Conservation (phyloP, 495 filamentous ascomycete genomes). For the Penicillium manginii region DNA sequence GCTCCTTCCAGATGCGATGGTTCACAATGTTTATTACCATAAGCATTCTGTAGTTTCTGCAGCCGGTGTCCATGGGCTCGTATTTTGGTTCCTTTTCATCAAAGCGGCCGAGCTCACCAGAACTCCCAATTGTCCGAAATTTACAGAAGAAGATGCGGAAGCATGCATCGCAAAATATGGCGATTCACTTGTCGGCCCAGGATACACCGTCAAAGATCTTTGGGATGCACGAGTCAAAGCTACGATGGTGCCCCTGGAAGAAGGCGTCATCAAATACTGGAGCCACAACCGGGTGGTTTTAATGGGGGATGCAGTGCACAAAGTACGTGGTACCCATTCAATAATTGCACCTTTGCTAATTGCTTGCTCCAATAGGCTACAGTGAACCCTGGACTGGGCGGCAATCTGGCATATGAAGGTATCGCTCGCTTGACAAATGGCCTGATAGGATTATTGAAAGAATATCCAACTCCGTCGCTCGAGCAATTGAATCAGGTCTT, state of each 20-base stretch:
- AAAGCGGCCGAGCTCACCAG: conserved; percentile 15
- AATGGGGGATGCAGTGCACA: conserved; percentile 28
- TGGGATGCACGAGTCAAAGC: conserved; percentile 23
- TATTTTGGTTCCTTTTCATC: conserved; percentile 29
- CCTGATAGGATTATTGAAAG: conserved; percentile 15
- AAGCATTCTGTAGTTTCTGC: conserved; percentile 14
- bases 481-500: conserved; percentile 18
- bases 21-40: conserved; percentile 23
- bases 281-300: conserved; percentile 20
- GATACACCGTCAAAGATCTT: conserved; percentile 25
- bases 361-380: too few species aligned
- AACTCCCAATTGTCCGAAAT: conserved; percentile 16
- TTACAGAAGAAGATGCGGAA: conserved; percentile 19
- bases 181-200: conserved; percentile 16
- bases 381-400: conserved; percentile 23
- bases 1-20: conserved; percentile 18
- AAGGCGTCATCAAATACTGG: conserved; percentile 25
- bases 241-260: conserved; percentile 24
- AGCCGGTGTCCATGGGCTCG: conserved; percentile 18
- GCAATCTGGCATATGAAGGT: conserved; percentile 21
- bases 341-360: too few species aligned
- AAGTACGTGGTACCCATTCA: conserved; percentile 10
- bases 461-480: conserved; percentile 9
- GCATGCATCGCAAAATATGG: conserved; percentile 16
- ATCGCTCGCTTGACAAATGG: conserved; percentile 21